Evolutionary conservation across 441 rosid genomes (phyloP), one percentile per base, ranked within the genome.

Genomic region (Rhodomyrtus psidioides): DNA sequence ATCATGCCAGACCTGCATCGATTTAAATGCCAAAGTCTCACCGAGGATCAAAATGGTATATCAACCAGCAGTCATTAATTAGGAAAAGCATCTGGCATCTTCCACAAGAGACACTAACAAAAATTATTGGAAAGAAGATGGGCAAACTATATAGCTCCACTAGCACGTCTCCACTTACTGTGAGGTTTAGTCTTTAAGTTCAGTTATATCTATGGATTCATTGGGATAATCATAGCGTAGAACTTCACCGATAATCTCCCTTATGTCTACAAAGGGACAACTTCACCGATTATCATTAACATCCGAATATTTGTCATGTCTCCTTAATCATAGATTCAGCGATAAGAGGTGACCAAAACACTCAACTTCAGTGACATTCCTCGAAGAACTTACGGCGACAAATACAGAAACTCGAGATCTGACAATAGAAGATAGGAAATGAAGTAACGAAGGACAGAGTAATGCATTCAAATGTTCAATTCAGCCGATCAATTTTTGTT

Each of bases 1-100:
- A 88, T 95, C 99, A 57, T 88, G 89, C 98, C 99, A 96, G 34
- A 83, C 92, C 26, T 87, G 91, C 88, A 83, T 76, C 30, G 12
- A 26, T 10, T 13, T 9, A 8, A 42, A 39, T 59, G 53, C 28
- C 12, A 34, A 82, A 7, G 51, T 54, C 15, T 46, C 81, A 79
- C 7, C 1, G 53, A 23, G 19, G 39, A 55, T 55, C 42, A 46
- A 44, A 83, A 56, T 42, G 75, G 23, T 24, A n/a, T 9, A 26
- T 39, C 51, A 39, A 59, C 5, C 14, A 26, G 53, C 54, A 55
- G 54, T 42, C 76, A 58, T 39, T 39, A 30, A 27, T 17, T 44
- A 83, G 49, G 28, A 58, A 56, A 83, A 59, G 62, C 53, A 13
- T 51, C 23, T n/a, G n/a, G 49, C 46, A 19, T 65, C 79, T 39